Conservation (phyloP, 2,329 filamentous ascomycete species). For the Remersonia thermophila region DNA sequence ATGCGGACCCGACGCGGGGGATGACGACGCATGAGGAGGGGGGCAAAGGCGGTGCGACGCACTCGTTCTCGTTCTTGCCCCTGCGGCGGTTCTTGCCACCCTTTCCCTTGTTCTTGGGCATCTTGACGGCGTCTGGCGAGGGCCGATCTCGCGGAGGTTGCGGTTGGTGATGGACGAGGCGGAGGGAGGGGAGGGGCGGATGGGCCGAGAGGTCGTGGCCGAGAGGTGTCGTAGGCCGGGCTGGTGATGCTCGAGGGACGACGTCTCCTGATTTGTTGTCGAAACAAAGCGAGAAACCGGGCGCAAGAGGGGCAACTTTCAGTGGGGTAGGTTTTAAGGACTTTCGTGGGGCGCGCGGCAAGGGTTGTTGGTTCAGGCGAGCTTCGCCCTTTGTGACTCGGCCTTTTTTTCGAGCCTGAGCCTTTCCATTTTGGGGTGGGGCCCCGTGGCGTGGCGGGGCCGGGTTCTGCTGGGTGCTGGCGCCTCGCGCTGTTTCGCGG, state of each 20-base stretch:
- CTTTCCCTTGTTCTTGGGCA: constrained; percentile 37
- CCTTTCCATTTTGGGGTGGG: no score
- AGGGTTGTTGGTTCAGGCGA: no score
- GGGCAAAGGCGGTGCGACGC: constrained; percentile 4
- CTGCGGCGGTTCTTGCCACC: constrained; percentile 97
- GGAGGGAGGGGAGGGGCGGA: no score
- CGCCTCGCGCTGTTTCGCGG: no score
- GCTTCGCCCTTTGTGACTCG: no score
- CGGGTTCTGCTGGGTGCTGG: neutral
- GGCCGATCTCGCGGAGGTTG: constrained; percentile 1
- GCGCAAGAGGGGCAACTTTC: constrained; percentile 5
- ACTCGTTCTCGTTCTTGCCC: constrained; percentile 96
- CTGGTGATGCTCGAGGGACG: neutral
- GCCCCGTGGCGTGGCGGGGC: constrained; percentile 7
- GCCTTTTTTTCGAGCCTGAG: no score
- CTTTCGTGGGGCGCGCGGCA: constrained; percentile 7
- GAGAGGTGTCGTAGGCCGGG: no score
- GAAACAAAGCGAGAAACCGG: constrained; percentile 5
- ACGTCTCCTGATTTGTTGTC: neutral
- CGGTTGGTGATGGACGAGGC: neutral
- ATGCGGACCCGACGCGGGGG: no score
- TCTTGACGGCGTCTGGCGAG: constrained; percentile 10
- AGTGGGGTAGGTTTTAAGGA: constrained; percentile 8
- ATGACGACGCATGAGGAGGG: no score
- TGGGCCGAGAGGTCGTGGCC: no score